phyloP scores from a whole-genome alignment of 2,329 filamentous ascomycete genomes.

The Phoma sp. region DNA sequence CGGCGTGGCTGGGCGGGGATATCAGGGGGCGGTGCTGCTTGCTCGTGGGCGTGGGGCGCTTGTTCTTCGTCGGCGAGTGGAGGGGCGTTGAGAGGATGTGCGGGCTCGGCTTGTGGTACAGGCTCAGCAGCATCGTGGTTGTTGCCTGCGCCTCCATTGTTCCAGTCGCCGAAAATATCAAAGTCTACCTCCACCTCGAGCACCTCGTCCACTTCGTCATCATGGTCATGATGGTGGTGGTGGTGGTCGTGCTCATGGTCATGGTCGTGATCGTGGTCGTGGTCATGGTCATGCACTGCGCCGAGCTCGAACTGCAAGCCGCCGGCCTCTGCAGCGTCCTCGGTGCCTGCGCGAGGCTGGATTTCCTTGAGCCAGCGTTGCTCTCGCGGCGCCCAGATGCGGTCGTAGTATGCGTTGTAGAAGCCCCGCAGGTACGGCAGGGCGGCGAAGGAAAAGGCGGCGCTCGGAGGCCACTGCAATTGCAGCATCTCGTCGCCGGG shows the following conservation, averaged over 20 bases:
- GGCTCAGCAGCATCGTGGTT: slow-evolving; percentile 29
- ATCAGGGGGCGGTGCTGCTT: slow-evolving; percentile 39
- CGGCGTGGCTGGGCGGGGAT: slow-evolving; percentile 32
- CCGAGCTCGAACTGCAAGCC: slow-evolving; percentile 22
- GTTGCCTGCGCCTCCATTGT: slow-evolving; percentile 50
- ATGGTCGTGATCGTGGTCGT: slow-evolving; percentile 21
- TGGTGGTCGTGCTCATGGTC: slow-evolving; percentile 25
- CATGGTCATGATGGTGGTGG: slow-evolving; percentile 24
- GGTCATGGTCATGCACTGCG: slow-evolving; percentile 11
- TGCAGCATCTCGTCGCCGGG: slow-evolving; percentile 54
- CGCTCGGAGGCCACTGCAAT: slow-evolving; percentile 70
- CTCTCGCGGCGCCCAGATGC: slow-evolving; percentile 63
- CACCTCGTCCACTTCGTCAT: slow-evolving; percentile 55
- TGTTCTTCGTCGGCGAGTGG: slow-evolving; percentile 36
- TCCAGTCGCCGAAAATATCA: slow-evolving; percentile 55
- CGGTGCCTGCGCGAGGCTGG: slow-evolving; percentile 59
- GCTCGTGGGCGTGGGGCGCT: slow-evolving; percentile 15
- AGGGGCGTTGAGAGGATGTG: slow-evolving; percentile 42
- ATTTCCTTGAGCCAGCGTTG: slow-evolving; percentile 68
- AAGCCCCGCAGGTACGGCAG: slow-evolving; percentile 69
- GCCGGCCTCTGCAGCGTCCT: slow-evolving; percentile 22
- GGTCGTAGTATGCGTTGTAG: slow-evolving; percentile 69
- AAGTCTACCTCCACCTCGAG: slow-evolving; percentile 52
- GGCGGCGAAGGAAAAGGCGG: slow-evolving; percentile 69
- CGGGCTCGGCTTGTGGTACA: slow-evolving; percentile 27